These are phyloP conservation scores for Diaporthe australafricana DNA, from an alignment of 2,329 filamentous ascomycete genomes.

Conservation along the genomic window DNA sequence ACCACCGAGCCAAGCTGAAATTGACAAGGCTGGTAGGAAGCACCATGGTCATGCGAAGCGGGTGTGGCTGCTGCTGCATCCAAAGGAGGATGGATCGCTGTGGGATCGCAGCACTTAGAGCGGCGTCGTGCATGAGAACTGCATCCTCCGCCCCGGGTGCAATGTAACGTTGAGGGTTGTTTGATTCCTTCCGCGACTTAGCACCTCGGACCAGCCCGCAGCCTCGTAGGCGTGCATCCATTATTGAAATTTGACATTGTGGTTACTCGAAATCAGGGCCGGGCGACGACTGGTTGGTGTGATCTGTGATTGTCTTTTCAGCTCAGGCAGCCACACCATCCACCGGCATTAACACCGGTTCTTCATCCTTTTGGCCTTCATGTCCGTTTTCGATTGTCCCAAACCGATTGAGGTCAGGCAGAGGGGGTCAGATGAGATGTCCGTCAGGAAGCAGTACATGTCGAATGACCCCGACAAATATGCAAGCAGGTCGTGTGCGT, in stretches of 20 bases:
- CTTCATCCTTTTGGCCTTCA: background rate
- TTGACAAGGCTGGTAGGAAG: conserved; percentile 12
- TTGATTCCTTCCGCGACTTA: background rate
- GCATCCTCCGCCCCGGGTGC: background rate
- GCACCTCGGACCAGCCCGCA: conserved; percentile 13
- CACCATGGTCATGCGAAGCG: background rate
- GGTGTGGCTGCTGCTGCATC: background rate
- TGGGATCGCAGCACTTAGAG: conserved; percentile 6
- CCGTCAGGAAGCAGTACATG: conserved; percentile 4
- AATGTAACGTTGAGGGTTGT: conserved; percentile 1
- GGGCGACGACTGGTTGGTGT: background rate
- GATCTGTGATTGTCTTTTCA: background rate
- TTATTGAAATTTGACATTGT: background rate
- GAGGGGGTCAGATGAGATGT: background rate
- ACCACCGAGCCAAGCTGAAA: background rate
- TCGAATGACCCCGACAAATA: background rate
- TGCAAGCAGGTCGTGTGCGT: background rate
- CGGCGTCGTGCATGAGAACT: background rate
- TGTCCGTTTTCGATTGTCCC: background rate
- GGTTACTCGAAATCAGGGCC: background rate
- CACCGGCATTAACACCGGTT: background rate
- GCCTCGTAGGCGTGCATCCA: background rate
- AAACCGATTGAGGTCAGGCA: background rate
- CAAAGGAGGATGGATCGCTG: background rate
- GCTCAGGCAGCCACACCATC: background rate